Evolutionary conservation across 148 eudicot species (phyloP), one percentile per base, ranked within the genome.

Genomic region (Vaccinium darrowii): DNA sequence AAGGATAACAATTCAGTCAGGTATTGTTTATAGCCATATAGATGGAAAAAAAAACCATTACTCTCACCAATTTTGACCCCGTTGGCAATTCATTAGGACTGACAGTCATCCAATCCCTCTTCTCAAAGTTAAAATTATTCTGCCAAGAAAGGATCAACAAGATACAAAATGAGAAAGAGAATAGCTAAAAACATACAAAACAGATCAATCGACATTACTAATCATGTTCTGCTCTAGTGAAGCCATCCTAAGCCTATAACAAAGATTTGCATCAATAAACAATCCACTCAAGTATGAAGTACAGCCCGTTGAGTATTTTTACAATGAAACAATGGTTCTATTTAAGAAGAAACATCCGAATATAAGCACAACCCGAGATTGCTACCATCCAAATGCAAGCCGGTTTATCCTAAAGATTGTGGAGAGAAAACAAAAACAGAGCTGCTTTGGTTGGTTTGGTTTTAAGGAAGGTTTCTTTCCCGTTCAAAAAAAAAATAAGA

Each of bases 71-170:
- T 82, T 90, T 82, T 23, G 91, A 88, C 56, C 93, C 95, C 5
- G 57, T 16, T 1, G 95, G 95, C 88, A 92, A 82, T 79, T 91
- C 93, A 57, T 82, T 87, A 33, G 89, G 87, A 54, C 86, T 72
- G 60, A 90, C 93, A 50, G n/a, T 49, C 87, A 90, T 76, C 92
- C 92, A 92, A 75, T 90, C 89, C 85, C 90, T 91, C 82, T 78
- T 82, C 88, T 91, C 93, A 67, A 91, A 92, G 86, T 86, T 67
- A 81, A 92, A 91, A 84, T 90, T 92, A 87, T 91, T 89, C 95
- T 93, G 91, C 81, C 69, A 54, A 85, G 13, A 51, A 54, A 50
- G 47, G 74, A 78, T 62, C 49, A 49, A 54, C 21, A 16, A 51
- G 54, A 52, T 80, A 53, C 86, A 53, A n/a, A 54, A 49, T 19